Evolutionary conservation across 441 rosid species (phyloP).

Genomic region (Populus hybrid): DNA sequence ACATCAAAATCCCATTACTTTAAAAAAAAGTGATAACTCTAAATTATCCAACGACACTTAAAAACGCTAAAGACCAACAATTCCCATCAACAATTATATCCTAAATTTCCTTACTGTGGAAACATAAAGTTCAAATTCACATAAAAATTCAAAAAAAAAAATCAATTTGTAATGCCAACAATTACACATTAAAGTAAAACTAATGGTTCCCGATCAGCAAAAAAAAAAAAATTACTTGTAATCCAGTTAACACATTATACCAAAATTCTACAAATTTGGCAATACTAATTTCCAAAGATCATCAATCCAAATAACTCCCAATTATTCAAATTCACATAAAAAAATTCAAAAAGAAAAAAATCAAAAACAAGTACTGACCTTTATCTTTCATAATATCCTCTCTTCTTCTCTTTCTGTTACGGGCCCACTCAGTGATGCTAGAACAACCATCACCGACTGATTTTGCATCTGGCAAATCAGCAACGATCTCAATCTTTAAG

Average conservation of each 20-base stretch:
- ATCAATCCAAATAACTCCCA: neutral
- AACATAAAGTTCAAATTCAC: neutral
- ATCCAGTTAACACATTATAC: neutral
- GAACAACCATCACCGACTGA: conserved; percentile 63
- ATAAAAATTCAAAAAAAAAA: too few species aligned
- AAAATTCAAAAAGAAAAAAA: neutral
- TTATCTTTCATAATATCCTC: conserved; percentile 70
- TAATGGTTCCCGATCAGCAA: neutral
- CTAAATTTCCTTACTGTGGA: neutral
- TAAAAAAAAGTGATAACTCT: neutral
- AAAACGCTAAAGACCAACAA: neutral
- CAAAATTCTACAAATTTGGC: neutral
- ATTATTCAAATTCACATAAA: neutral
- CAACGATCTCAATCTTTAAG: conserved; percentile 79
- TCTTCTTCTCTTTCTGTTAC: conserved; percentile 80
- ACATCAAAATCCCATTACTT: neutral
- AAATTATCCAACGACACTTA: neutral
- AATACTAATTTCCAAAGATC: neutral
- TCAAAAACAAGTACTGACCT: conserved; percentile 26
- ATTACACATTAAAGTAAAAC: neutral
- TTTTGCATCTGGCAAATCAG: conserved; percentile 45
- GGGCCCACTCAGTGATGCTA: conserved; percentile 86
- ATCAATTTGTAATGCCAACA: neutral
- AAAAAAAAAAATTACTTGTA: too few species aligned
- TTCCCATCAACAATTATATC: neutral